Evolutionary conservation across 2,329 filamentous ascomycete genomes (phyloP).

Genomic region (Pseudogymnoascus sp.): DNA sequence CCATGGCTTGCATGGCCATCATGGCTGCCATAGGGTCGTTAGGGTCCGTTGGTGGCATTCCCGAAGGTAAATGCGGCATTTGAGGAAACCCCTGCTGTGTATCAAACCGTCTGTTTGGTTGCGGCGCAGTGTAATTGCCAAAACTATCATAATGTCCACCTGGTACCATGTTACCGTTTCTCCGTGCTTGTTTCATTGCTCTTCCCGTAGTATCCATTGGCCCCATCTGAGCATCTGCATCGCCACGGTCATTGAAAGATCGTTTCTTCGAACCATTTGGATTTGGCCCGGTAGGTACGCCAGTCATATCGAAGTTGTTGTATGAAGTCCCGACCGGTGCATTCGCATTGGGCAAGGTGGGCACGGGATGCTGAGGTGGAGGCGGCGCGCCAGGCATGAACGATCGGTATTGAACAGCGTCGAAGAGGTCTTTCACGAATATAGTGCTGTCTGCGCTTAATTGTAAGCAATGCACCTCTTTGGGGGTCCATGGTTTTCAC

Average conservation of each 20-base stretch:
- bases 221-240: constrained; percentile 32
- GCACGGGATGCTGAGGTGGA: constrained; percentile 23
- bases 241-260: constrained; percentile 46
- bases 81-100: constrained; percentile 16
- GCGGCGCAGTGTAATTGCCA: constrained; percentile 19
- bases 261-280: constrained; percentile 42
- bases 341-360: constrained; percentile 22
- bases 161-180: constrained; percentile 39
- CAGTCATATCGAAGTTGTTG: constrained; percentile 19
- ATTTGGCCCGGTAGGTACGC: constrained; percentile 20
- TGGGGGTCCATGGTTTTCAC: constrained; percentile 30
- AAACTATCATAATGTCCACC: constrained; percentile 31
- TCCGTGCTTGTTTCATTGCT: constrained; percentile 52
- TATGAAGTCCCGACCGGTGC: constrained; percentile 14
- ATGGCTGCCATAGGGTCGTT: constrained; percentile 56
- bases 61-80: constrained; percentile 22
- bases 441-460: constrained; percentile 42
- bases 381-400: constrained; percentile 50
- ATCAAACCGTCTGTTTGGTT: constrained; percentile 10
- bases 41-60: constrained; percentile 47
- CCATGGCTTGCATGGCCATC: constrained; percentile 53
- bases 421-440: constrained; percentile 67
- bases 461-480: neutral
- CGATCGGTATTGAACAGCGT: constrained; percentile 54
- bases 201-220: constrained; percentile 32